Base-by-base conservation (phyloP, 2,329 filamentous ascomycete genomes). In the Apiospora saccharicola region DNA sequence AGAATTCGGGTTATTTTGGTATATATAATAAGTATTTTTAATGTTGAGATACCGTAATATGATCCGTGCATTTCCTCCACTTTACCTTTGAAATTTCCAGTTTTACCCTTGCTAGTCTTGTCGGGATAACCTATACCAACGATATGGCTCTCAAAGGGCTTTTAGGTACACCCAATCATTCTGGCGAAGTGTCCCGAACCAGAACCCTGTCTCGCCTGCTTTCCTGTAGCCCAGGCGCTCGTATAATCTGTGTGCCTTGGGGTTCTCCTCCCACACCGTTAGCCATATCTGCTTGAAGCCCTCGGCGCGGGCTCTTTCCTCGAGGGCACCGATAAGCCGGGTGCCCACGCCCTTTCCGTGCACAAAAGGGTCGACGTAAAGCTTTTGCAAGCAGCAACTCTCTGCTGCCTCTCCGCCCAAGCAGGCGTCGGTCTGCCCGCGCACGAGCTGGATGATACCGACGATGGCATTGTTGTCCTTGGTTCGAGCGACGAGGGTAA, bases 261-360 rank as follows among this genome's bases (percentile, higher is more conserved):
- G 1, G 41, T 78, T 77, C 3, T 79, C 49, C 71, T 80, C 78
- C 77, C 77, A 81, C 1, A 80, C 79, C 2, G 75, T 76, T 44
- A 81, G 67, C 79, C 79, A 80, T 12, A 81, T 47, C 37, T 74
- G 53, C 69, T 73, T 53, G 72, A 78, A 78, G 19, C 78, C 78
- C 71, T 79, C 76, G 22, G 72, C 75, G 43, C 75, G 76, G 3
- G 79, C 79, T 68, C 70, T 74, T 1, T 26, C 53, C 72, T 80
- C 79, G 4, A 79, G 75, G 0, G 73, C 75, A 1, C 74, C 73
- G 61, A 79, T 75, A 19, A 81, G 77, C 71, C 71, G 76, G 57
- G 71, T 77, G 14, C 79, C 79, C 41, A 80, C 75, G 19, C 79
- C 79, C 5, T 73, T 70, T 19, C 79, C 79, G 19, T 81, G 79